Evolutionary conservation across 345 rosid genomes (phyloP).

Genomic region (Adansonia digitata): DNA sequence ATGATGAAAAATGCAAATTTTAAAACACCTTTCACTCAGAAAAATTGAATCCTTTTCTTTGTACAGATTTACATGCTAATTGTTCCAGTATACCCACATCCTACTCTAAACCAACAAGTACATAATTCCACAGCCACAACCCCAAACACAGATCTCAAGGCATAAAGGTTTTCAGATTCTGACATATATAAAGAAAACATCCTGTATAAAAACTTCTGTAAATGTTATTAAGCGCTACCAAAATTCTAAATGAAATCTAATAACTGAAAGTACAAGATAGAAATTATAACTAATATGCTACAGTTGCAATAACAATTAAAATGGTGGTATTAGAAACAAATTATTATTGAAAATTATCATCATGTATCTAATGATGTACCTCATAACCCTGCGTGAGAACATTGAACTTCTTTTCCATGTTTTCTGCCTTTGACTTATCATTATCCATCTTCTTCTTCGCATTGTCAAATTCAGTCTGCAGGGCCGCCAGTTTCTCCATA

Average conservation of each 20-base stretch:
- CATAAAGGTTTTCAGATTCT: neutral
- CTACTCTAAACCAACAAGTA: neutral
- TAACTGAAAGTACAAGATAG: neutral
- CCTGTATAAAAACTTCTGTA: neutral
- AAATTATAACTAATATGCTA: neutral
- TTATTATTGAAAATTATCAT: neutral
- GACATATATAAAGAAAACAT: neutral
- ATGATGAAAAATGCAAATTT: neutral
- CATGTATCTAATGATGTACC: constrained; percentile 37
- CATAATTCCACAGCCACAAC: neutral
- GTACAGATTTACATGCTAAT: neutral
- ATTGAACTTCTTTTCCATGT: constrained; percentile 73
- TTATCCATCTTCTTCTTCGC: constrained; percentile 66
- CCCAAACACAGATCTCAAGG: neutral
- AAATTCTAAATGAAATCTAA: neutral
- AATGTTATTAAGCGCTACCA: neutral
- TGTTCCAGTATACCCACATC: neutral
- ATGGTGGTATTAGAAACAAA: neutral
- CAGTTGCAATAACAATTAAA: neutral
- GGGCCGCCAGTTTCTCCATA: constrained; percentile 79
- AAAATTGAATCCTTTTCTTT: neutral
- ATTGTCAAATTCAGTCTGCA: constrained; percentile 72
- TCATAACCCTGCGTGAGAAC: constrained; percentile 91
- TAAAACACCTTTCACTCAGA: neutral
- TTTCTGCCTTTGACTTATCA: constrained; percentile 81